Base-by-base conservation (phyloP, 2,329 filamentous ascomycete genomes). In the Raffaelea ambrosiae region DNA sequence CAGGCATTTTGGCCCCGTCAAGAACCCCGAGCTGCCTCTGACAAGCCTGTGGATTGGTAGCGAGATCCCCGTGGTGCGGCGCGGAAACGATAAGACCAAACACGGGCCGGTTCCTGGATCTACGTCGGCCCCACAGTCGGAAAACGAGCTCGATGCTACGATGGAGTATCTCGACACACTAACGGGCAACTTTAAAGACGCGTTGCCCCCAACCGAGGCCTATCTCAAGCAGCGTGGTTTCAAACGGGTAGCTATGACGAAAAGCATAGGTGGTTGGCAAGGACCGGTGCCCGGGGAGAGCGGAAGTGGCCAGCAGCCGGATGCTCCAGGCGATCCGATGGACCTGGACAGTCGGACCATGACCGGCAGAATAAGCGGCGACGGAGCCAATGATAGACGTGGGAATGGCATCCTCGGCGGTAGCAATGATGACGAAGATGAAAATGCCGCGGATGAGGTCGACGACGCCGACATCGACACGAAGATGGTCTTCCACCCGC, bases 401-500 rank as follows among this genome's bases (percentile, higher is more conserved):
- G 8, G 35, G 16, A 38, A 38, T 38, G 35, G 16, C n/a, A n/a
- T n/a, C n/a, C n/a, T n/a, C n/a, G n/a, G n/a, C 14, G 18, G 18
- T n/a, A 38, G 16, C 13, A n/a, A 10, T 19, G 42, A 47, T 7
- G 51, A 58, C 48, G 56, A 51, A 47, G 35, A 44, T 52, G 4
- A 53, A 22, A 51, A 38, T 16, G 56, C 49, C n/a, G n/a, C n/a
- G n/a, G n/a, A n/a, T n/a, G n/a, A n/a, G 31, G 54, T 57, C 5
- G 54, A 57, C 5, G 56, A 51, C 8, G 57, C 61, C 21, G 47
- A 54, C 3, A 58, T 60, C 8, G 52, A 55, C 1, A 11, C 14
- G 50, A 61, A 31, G 33, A 66, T 66, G 11, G 63, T 77, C 13
- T 75, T 76, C 53, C 69, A 74, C 21, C 68, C 76, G 3, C 73